These are phyloP conservation scores for Neonectria sp. DNA, from an alignment of 2,329 filamentous ascomycete species.

Conservation along the genomic window DNA sequence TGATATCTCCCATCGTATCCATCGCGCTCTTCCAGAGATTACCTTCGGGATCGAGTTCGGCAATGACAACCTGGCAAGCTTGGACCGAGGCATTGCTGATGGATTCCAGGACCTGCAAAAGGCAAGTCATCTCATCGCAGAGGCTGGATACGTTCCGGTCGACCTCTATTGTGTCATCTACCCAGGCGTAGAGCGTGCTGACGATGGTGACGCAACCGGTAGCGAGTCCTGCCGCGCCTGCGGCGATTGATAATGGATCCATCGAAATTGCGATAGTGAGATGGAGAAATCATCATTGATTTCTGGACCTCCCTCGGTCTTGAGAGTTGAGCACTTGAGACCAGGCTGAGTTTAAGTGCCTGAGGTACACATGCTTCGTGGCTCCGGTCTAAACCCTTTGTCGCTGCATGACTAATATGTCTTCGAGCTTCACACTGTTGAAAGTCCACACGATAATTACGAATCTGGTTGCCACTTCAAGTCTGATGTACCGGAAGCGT, in stretches of 20 bases:
- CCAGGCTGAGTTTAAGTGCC: neutral
- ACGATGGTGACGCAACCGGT: neutral
- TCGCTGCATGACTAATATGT: neutral
- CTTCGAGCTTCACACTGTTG: too few relatives aligned
- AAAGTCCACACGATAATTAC: too few relatives aligned
- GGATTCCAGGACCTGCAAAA: conserved; percentile 2
- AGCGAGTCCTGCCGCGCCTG: conserved; percentile 10
- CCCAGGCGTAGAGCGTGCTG: conserved; percentile 4
- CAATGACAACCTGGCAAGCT: neutral
- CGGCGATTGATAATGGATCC: conserved; percentile 18
- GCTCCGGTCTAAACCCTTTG: too few relatives aligned
- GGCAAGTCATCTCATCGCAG: conserved; percentile 3
- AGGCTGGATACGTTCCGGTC: conserved; percentile 2
- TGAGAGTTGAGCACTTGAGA: neutral
- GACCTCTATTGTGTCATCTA: neutral
- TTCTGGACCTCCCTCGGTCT: neutral
- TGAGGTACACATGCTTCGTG: neutral
- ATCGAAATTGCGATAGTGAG: neutral
- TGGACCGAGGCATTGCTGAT: conserved; percentile 8
- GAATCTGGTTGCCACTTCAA: too few relatives aligned
- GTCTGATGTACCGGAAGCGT: too few relatives aligned
- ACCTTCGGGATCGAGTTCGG: conserved; percentile 11
- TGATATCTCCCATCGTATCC: conserved; percentile 9
- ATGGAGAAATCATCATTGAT: neutral
- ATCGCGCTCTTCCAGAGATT: conserved; percentile 7